phyloP scores from a whole-genome alignment of 306 rosid species.

The Dalbergia cultrata region DNA sequence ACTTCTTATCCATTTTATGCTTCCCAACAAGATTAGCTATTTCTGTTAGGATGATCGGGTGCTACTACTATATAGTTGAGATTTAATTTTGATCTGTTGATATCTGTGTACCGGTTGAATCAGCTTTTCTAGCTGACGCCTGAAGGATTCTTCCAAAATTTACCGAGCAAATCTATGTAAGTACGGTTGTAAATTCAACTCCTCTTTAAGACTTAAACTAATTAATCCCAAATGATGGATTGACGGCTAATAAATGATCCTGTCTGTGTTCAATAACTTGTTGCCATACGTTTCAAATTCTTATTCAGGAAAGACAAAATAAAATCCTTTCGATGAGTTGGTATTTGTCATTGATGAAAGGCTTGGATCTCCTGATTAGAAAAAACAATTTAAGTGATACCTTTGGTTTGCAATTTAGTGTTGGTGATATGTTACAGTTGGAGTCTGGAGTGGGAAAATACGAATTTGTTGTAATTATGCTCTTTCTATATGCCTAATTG shows the following conservation, averaged over 20 bases:
- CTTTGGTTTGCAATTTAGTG: neutral
- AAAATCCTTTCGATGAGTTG: neutral
- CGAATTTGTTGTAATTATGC: neutral
- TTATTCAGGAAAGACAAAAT: neutral
- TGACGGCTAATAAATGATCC: neutral
- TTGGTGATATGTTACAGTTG: conserved; percentile 1
- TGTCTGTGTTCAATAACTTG: neutral
- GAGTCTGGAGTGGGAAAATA: neutral
- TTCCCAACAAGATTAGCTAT: neutral
- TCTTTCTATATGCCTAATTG: neutral
- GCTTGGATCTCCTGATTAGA: neutral
- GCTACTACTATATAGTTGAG: neutral
- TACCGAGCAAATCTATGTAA: neutral
- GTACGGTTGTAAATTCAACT: neutral
- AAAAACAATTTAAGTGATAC: neutral
- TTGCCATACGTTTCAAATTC: neutral
- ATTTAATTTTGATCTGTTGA: neutral
- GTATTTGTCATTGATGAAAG: neutral
- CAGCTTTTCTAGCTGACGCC: neutral
- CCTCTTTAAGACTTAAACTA: neutral
- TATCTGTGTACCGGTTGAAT: neutral
- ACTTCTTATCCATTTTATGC: neutral
- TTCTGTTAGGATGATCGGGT: neutral
- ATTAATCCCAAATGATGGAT: neutral
- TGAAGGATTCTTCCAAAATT: neutral